phyloP scores from a whole-genome alignment of 2,329 filamentous ascomycete species.

The Chrysosporium keratinophilum region DNA sequence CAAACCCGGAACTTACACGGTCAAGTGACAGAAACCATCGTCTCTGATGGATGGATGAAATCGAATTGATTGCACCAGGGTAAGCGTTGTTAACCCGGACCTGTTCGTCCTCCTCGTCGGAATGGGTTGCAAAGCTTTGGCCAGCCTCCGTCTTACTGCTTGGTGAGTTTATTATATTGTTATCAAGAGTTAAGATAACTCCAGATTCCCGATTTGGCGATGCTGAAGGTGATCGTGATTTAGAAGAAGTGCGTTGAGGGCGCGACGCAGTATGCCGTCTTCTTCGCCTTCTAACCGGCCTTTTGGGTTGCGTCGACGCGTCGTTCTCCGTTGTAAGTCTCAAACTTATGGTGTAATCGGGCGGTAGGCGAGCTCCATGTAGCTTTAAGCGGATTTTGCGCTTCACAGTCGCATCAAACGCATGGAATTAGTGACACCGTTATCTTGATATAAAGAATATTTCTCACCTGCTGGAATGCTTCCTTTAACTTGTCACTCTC shows the following conservation, averaged over 20 bases:
- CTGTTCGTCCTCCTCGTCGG: slow-evolving; percentile 39
- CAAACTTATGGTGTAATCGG: slow-evolving; percentile 44
- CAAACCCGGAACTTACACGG: slow-evolving; percentile 49
- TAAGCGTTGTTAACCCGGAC: slow-evolving; percentile 56
- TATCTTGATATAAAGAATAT: neutral
- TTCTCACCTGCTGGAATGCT: slow-evolving; percentile 40
- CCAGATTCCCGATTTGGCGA: slow-evolving; percentile 6
- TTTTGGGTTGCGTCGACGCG: slow-evolving; percentile 22
- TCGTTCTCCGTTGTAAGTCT: slow-evolving; percentile 43
- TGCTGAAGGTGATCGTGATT: slow-evolving; percentile 17
- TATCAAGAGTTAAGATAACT: slow-evolving; percentile 13
- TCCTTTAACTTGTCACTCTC: slow-evolving; percentile 40
- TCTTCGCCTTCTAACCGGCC: neutral
- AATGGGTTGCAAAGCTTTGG: slow-evolving; percentile 9
- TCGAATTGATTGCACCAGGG: slow-evolving; percentile 52
- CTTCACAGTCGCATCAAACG: slow-evolving; percentile 15
- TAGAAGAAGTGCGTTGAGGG: slow-evolving; percentile 16
- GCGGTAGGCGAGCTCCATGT: slow-evolving; percentile 45
- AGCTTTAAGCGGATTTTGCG: slow-evolving; percentile 50
- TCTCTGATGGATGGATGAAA: slow-evolving; percentile 57
- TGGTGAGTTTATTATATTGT: neutral
- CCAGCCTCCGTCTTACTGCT: neutral
- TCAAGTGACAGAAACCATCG: slow-evolving; percentile 58
- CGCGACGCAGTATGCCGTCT: slow-evolving; percentile 8
- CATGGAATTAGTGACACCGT: neutral